A percentile compares a stretch with the other conserved stretches of the same genome.
Conservation (phyloP, 352 stramenopile species). For the Globisporangium nodosum region DNA sequence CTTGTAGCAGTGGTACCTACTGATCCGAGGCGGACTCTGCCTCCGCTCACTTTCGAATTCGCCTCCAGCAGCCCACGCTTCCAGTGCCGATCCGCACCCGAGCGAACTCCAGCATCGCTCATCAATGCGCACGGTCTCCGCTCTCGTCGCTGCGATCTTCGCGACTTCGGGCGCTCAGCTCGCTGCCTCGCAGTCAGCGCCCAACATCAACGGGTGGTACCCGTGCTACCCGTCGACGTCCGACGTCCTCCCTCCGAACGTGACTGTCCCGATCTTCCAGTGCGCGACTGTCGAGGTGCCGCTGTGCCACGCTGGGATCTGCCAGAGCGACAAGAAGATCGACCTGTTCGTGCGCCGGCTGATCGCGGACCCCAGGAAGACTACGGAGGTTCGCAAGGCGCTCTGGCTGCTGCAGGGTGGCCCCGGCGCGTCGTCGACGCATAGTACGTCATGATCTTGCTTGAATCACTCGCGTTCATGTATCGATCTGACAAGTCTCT, state of each 20-base stretch:
- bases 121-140: background rate
- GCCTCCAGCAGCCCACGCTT: too few relatives aligned
- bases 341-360: slow-evolving; percentile 38
- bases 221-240: background rate
- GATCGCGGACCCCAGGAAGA: slow-evolving; percentile 5
- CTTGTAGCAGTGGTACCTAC: too few relatives aligned
- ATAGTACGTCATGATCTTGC: slow-evolving; percentile 1
- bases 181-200: background rate
- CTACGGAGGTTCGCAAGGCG: slow-evolving; percentile 2
- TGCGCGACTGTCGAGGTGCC: slow-evolving; percentile 63
- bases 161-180: background rate
- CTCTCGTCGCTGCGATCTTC: background rate
- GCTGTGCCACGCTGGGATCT: slow-evolving; percentile 67
- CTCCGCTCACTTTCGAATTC: too few relatives aligned
- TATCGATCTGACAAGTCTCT: background rate
- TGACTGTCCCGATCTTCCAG: slow-evolving; percentile 18
- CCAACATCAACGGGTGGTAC: background rate
- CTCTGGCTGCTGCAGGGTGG: slow-evolving; percentile 23
- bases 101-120: background rate
- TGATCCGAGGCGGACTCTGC: too few relatives aligned
- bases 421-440: slow-evolving; percentile 14
- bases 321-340: slow-evolving; percentile 45
- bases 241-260: background rate
- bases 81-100: too few relatives aligned
- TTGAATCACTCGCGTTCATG: too few relatives aligned